Evolutionary conservation across 75 land plant genomes (phyloP).

Genomic region (Ceratopteris richardii): DNA sequence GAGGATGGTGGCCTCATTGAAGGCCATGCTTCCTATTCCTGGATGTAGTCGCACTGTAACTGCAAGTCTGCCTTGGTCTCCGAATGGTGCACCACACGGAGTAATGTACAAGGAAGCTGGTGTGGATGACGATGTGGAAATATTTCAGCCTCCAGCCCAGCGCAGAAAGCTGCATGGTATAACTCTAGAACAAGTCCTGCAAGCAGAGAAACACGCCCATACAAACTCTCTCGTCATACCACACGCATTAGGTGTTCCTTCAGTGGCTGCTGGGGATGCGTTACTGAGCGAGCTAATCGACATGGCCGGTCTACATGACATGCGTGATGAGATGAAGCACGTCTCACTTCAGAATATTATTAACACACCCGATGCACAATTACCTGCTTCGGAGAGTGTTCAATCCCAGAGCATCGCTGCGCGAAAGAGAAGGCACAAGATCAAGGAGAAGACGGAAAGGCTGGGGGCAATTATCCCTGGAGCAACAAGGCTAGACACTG

Average conservation of each 20-base stretch:
- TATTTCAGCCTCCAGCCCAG: not conserved
- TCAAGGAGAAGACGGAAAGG: conserved; percentile 58
- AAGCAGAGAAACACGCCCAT: not conserved
- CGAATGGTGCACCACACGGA: not conserved
- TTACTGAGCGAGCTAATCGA: not conserved
- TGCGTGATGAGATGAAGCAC: not conserved
- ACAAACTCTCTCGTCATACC: too few relatives aligned
- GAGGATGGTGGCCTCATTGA: too few relatives aligned
- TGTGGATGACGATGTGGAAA: not conserved
- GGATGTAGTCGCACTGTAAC: too few relatives aligned
- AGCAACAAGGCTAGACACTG: conserved; percentile 68
- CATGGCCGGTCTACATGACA: not conserved
- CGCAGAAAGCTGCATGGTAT: not conserved
- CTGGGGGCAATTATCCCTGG: conserved; percentile 69
- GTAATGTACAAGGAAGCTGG: not conserved
- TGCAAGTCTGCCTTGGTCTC: too few relatives aligned
- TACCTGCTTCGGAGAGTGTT: not conserved
- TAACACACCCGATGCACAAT: too few relatives aligned
- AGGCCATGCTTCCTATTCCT: too few relatives aligned
- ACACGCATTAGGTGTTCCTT: too few relatives aligned
- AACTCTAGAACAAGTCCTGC: conserved; percentile 1
- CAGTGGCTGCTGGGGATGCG: too few relatives aligned
- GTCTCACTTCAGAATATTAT: not conserved
- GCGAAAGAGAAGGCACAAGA: conserved; percentile 61
- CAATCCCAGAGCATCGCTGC: conserved; percentile 74